Evolutionary conservation across 2,329 filamentous ascomycete species (phyloP), one percentile per base, ranked within the genome.

Genomic region (Incumbomyces lentus): DNA sequence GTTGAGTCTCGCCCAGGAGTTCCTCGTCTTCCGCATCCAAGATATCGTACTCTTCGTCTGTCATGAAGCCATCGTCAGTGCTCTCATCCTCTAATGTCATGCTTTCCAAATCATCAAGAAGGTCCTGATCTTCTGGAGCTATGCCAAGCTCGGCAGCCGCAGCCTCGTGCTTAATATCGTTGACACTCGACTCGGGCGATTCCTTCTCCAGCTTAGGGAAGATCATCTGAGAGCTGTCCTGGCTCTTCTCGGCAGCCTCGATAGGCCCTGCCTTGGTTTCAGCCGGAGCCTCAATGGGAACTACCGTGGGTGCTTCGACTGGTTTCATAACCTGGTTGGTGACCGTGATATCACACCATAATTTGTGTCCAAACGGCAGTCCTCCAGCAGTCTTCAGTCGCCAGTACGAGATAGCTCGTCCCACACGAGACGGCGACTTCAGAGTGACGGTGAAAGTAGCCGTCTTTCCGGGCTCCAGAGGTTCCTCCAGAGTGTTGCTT

Each of bases 1-100:
- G 57, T 22, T 55, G 53, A 38, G 53, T 51, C 44, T 78, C 78
- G 51, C 74, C 73, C 43, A 79, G 64, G 55, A 76, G 83, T 63
- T 96, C 90, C 64, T 94, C 86, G 56, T 96, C 90, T 49, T 86
- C 94, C 36, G 88, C 90, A 68, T 95, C 88, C 38, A 96, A 79
- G 55, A 96, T 89, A 60, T 98, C 92, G 64, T 96, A 98, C 68
- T 98, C 92, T 64, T 96, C 92, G 54, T 98, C 92, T 0, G 92
- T 96, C 72, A 94, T 69, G 73, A 95, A 95, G 11, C 82, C 85
- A 50, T 84, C 79, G n/a, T 73, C 70, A 17, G 63, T 68, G 6
- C 63, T 61, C 11, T 65, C 62, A 45, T 69, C 70, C 34, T 70
- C 69, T 35, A 73, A 59, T 16, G 74, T 71, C 48, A 80, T 68